Evolutionary conservation across 1,139 yeast species (phyloP).

Genomic region (Saccharomyces pastorianus): DNA sequence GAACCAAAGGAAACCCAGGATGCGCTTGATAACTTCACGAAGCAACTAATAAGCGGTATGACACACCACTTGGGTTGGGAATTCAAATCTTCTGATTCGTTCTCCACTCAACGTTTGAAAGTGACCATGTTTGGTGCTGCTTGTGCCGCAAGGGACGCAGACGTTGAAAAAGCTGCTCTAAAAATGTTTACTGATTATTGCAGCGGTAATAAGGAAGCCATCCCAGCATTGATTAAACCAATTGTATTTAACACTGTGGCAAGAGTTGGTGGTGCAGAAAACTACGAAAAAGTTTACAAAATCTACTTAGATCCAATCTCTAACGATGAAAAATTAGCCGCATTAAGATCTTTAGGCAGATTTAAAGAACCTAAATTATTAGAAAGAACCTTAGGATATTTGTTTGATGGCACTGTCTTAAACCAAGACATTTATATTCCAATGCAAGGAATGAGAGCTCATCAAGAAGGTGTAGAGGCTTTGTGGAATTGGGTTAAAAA

Average conservation of each 20-base stretch:
- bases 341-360: slow-evolving; percentile 67
- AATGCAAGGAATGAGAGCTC: slow-evolving; percentile 59
- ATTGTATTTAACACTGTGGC: slow-evolving; percentile 65
- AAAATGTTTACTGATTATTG: slow-evolving; percentile 51
- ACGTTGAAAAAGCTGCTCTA: slow-evolving; percentile 47
- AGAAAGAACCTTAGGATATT: slow-evolving; percentile 51
- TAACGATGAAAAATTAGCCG: slow-evolving; percentile 68
- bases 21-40: slow-evolving; percentile 52
- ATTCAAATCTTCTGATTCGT: slow-evolving; percentile 54
- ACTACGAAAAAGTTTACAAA: slow-evolving; percentile 54
- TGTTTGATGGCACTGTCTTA: slow-evolving; percentile 61
- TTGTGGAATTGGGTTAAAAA: slow-evolving; percentile 66
- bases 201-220: slow-evolving; percentile 56
- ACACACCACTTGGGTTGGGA: slow-evolving; percentile 61
- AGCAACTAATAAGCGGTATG: slow-evolving; percentile 53
- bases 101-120: slow-evolving; percentile 70
- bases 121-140: slow-evolving; percentile 66
- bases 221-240: slow-evolving; percentile 75
- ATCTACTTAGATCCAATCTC: slow-evolving; percentile 61
- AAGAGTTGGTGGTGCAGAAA: slow-evolving; percentile 51
- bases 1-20: slow-evolving; percentile 51
- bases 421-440: slow-evolving; percentile 83
- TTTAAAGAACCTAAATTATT: slow-evolving; percentile 53
- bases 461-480: slow-evolving; percentile 51
- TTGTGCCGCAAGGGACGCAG: slow-evolving; percentile 49